Conservation (phyloP, 1,284 basidiomycete genomes). For the Austropuccinia psidii region DNA sequence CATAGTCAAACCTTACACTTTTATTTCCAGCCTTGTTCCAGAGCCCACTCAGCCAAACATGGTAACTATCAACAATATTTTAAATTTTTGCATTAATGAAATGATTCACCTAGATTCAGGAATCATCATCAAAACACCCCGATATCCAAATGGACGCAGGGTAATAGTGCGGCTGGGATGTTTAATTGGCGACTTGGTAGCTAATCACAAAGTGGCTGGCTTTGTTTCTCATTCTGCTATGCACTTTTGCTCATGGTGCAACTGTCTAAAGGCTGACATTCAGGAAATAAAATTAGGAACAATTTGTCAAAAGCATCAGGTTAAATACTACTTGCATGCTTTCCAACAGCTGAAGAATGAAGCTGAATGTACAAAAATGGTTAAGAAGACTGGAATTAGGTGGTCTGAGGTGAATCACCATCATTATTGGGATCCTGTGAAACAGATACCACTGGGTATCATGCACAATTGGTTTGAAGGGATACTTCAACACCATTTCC, state of each 20-base stretch:
- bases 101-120: not conserved
- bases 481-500: no score
- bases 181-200: not conserved
- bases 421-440: no score
- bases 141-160: not conserved
- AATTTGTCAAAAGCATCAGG: no score
- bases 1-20: no score
- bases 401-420: no score
- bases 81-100: not conserved
- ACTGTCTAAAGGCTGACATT: not conserved
- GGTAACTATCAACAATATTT: not conserved
- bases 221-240: not conserved
- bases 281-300: no score
- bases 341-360: no score
- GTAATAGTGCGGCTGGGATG: not conserved
- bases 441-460: no score
- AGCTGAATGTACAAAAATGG: no score
- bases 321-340: no score
- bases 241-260: not conserved
- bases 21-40: not conserved
- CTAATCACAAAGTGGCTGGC: conserved; percentile 3
- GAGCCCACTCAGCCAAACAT: not conserved
- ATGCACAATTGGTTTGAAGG: no score
- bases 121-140: not conserved
- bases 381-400: no score